Conservation (phyloP, 306 rosid genomes). For the Citrullus mucosospermus region DNA sequence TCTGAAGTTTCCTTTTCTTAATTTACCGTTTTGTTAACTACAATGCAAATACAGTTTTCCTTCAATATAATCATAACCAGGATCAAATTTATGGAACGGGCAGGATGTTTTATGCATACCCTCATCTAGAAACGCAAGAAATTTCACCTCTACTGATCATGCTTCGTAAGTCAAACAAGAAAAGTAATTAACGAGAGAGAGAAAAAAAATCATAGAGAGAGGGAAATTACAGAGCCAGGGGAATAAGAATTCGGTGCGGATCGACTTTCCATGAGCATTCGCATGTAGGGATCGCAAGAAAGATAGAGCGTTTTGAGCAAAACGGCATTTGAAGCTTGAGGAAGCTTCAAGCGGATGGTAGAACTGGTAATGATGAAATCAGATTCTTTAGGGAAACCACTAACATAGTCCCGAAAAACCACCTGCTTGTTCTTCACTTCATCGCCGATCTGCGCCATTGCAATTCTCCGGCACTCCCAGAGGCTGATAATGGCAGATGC, state of each 20-base stretch:
- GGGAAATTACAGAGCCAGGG: conserved; percentile 15
- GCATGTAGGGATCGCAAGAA: conserved; percentile 41
- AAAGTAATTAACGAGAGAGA: neutral
- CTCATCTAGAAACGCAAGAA: neutral
- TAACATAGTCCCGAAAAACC: conserved; percentile 16
- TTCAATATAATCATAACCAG: neutral
- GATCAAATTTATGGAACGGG: neutral
- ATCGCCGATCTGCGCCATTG: conserved; percentile 8
- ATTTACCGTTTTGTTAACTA: too few relatives aligned
- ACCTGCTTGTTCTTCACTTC: conserved; percentile 31
- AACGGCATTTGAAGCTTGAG: conserved; percentile 18
- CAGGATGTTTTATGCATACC: neutral
- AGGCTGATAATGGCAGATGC: too few relatives aligned
- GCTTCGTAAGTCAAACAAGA: neutral
- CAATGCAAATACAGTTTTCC: neutral
- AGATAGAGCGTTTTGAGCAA: conserved; percentile 30
- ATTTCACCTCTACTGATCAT: neutral
- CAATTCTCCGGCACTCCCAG: too few relatives aligned
- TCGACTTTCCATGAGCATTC: conserved; percentile 10
- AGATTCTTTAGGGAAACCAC: conserved; percentile 25
- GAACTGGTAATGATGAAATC: conserved; percentile 11
- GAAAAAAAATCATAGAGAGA: neutral
- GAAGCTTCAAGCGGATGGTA: conserved; percentile 13
- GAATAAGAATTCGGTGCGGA: neutral
- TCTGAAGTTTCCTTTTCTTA: neutral